Percentiles rank a stretch among this genome's conserved stretches.
These are phyloP conservation scores for Aurantiochytrium sp. DNA, from an alignment of 108 stramenopile species.

Conservation along the genomic window DNA sequence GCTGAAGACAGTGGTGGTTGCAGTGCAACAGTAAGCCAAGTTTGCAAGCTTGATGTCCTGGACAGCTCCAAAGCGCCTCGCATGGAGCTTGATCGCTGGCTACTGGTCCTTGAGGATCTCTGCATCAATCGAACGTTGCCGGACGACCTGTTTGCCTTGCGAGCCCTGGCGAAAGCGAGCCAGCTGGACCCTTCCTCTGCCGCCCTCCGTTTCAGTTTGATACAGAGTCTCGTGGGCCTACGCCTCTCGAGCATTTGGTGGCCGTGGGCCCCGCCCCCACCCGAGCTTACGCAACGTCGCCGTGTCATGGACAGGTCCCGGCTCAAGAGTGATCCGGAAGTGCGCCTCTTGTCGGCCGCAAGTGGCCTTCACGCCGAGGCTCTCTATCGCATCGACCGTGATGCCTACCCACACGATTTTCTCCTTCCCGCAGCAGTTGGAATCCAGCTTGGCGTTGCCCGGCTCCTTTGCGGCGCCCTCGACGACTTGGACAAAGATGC, in stretches of 20 bases:
- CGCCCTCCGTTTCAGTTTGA: neutral
- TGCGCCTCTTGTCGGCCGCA: neutral
- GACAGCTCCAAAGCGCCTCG: neutral
- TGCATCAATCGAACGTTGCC: neutral
- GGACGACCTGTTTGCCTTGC: neutral
- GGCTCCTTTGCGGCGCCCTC: neutral
- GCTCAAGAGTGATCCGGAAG: neutral
- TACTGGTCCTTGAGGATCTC: neutral
- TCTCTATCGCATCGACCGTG: neutral
- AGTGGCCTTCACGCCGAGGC: neutral
- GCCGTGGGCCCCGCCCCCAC: neutral
- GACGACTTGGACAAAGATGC: neutral
- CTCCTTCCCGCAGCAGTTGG: neutral
- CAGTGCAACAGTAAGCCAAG: neutral
- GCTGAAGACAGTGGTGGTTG: neutral
- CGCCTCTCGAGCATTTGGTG: neutral
- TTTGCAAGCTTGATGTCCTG: neutral
- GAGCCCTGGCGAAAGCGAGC: neutral
- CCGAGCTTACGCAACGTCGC: neutral
- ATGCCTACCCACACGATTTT: neutral
- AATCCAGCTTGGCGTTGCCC: neutral
- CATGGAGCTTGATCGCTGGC: neutral
- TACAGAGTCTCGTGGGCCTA: neutral
- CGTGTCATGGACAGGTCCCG: neutral
- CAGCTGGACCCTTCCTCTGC: neutral